phyloP scores from a whole-genome alignment of 805 yeast species.

The Candida ficus region DNA sequence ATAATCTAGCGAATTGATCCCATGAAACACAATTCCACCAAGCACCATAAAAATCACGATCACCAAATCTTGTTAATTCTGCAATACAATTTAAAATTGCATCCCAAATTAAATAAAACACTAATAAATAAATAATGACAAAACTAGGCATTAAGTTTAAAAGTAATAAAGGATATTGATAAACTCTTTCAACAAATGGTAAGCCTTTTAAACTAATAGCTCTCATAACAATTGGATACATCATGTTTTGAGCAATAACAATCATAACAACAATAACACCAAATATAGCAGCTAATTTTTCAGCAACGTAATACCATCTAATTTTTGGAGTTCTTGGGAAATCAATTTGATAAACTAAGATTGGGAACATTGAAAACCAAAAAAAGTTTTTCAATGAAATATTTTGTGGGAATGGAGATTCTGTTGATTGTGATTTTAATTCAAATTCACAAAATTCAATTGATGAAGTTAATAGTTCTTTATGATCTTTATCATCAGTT shows the following conservation, averaged over 20 bases:
- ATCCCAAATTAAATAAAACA: constrained; percentile 93
- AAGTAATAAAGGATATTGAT: constrained; percentile 51
- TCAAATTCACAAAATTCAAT: constrained; percentile 71
- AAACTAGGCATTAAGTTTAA: constrained; percentile 80
- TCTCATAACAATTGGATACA: constrained; percentile 67
- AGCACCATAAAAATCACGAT: constrained; percentile 87
- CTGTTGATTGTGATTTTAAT: constrained; percentile 49
- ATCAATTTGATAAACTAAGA: constrained; percentile 75
- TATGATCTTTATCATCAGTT: constrained; percentile 24
- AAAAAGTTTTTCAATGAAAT: constrained; percentile 63
- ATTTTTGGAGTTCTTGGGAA: constrained; percentile 72
- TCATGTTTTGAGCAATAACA: constrained; percentile 63
- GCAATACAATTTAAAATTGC: constrained; percentile 86
- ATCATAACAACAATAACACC: constrained; percentile 86
- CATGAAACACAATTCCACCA: constrained; percentile 98
- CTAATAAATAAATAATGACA: constrained; percentile 65
- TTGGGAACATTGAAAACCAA: constrained; percentile 82
- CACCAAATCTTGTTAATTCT: constrained; percentile 81
- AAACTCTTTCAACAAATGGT: constrained; percentile 40
- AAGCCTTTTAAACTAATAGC: constrained; percentile 50
- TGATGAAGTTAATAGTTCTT: constrained; percentile 37
- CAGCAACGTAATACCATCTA: constrained; percentile 62
- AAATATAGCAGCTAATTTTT: constrained; percentile 73
- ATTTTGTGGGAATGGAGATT: constrained; percentile 61
- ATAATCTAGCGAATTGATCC: constrained; percentile 88